Conservation (phyloP, 768 basidiomycete genomes). For the Austroboletus eburneus region DNA sequence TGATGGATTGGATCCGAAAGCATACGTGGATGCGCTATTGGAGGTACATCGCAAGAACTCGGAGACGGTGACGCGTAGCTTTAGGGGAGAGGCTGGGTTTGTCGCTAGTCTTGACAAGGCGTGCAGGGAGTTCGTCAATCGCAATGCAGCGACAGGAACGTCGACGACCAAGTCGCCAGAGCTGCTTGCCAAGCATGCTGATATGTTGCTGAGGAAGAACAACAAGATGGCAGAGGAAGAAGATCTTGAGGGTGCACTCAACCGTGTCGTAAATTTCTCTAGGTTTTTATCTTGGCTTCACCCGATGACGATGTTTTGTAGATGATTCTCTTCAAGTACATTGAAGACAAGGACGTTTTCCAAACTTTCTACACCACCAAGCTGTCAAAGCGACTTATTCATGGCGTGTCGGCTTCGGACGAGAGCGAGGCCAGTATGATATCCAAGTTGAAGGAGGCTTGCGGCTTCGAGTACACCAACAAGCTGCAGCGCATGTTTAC, state of each 20-base stretch:
- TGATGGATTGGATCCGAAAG: conserved; percentile 81
- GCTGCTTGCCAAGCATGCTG: conserved; percentile 86
- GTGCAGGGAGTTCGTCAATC: conserved; percentile 92
- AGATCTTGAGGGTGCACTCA: conserved; percentile 84
- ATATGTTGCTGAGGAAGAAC: conserved; percentile 85
- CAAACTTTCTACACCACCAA: conserved; percentile 97
- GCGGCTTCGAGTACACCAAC: conserved; percentile 95
- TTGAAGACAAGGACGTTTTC: conserved; percentile 99
- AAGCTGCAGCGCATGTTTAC: conserved; percentile 98
- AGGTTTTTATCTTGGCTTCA: not conserved
- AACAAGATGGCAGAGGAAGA: conserved; percentile 94
- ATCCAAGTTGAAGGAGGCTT: conserved; percentile 92
- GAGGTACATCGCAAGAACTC: conserved; percentile 91
- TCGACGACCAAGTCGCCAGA: conserved; percentile 87
- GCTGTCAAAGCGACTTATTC: conserved; percentile 88
- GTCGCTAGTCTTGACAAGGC: conserved; percentile 93
- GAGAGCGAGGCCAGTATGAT: conserved; percentile 98
- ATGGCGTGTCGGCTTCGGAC: conserved; percentile 87
- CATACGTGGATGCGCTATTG: conserved; percentile 88
- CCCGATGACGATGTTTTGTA: conserved; percentile 30
- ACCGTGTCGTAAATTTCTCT: conserved; percentile 69
- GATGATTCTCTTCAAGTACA: conserved; percentile 98
- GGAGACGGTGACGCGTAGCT: conserved; percentile 83
- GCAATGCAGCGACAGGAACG: conserved; percentile 84
- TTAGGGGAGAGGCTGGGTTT: conserved; percentile 90